Conservation (phyloP, 2,329 filamentous ascomycete genomes). For the Cadophora sp. region DNA sequence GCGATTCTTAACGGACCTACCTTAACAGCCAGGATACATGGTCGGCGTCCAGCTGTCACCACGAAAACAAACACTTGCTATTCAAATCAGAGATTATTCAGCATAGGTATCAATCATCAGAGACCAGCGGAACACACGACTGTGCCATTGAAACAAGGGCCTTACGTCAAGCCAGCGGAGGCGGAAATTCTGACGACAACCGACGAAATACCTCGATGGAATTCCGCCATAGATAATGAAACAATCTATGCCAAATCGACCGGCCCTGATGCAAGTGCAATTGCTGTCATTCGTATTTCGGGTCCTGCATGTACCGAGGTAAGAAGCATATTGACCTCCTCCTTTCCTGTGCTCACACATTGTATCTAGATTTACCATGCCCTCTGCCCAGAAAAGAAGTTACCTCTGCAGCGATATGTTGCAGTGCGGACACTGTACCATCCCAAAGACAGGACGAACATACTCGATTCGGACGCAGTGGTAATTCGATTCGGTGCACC, state of each 20-base stretch:
- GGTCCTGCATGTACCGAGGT: slow-evolving; percentile 77
- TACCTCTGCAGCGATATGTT: slow-evolving; percentile 68
- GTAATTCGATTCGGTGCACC: slow-evolving; percentile 80
- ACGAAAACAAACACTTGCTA: background rate
- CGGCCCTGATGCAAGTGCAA: slow-evolving; percentile 83
- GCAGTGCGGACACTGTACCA: slow-evolving; percentile 77
- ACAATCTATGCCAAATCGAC: slow-evolving; percentile 96
- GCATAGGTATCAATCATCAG: background rate
- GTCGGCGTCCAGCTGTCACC: background rate
- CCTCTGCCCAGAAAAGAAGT: slow-evolving; percentile 61
- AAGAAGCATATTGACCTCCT: slow-evolving; percentile 30
- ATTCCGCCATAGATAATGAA: slow-evolving; percentile 20
- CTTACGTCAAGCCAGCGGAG: background rate
- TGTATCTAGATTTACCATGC: slow-evolving; percentile 58
- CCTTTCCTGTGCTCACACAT: slow-evolving; percentile 48
- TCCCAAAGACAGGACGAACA: slow-evolving; percentile 50
- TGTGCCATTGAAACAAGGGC: background rate
- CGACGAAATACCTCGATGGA: background rate
- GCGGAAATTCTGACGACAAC: background rate
- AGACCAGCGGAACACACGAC: background rate
- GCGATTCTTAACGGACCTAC: background rate
- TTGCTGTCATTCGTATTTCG: slow-evolving; percentile 88
- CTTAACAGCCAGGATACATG: background rate
- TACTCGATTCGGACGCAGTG: slow-evolving; percentile 71
- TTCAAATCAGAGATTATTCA: background rate